Conservation (phyloP, 164 flowering plant species). For the Vitis amurensis region DNA sequence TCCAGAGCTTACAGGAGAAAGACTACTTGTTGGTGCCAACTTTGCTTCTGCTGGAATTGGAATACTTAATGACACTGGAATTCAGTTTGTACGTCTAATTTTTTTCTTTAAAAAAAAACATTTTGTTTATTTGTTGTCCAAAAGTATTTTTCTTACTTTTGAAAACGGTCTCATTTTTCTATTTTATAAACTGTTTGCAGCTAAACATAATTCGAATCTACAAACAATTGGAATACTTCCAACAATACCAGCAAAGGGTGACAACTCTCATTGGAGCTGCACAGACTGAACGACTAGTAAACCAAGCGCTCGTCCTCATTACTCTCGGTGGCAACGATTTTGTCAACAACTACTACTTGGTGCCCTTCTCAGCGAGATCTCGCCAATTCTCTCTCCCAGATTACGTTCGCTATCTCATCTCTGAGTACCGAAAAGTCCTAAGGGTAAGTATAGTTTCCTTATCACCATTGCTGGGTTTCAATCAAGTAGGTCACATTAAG, state of each 20-base stretch:
- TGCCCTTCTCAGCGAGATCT: conserved; percentile 45
- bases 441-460: conserved; percentile 18
- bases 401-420: conserved; percentile 33
- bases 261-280: conserved; percentile 22
- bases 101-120: neutral
- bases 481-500: neutral
- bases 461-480: too few relatives aligned
- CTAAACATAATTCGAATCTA: conserved; percentile 36
- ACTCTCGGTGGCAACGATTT: conserved; percentile 52
- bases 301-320: conserved; percentile 30
- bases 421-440: conserved; percentile 38
- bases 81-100: conserved; percentile 36
- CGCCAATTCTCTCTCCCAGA: conserved; percentile 37
- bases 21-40: conserved; percentile 44
- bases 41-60: conserved; percentile 56
- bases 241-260: conserved; percentile 36
- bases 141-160: too few relatives aligned
- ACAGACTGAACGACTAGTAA: conserved; percentile 23
- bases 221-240: conserved; percentile 32
- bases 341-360: conserved; percentile 50
- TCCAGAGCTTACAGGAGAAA: conserved; percentile 36
- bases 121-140: too few relatives aligned
- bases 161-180: too few relatives aligned
- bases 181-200: conserved; percentile 18
- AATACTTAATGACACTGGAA: conserved; percentile 50